Base-by-base conservation (phyloP, 176 grass and related monocot genomes). In the Tillandsia leiboldiana region DNA sequence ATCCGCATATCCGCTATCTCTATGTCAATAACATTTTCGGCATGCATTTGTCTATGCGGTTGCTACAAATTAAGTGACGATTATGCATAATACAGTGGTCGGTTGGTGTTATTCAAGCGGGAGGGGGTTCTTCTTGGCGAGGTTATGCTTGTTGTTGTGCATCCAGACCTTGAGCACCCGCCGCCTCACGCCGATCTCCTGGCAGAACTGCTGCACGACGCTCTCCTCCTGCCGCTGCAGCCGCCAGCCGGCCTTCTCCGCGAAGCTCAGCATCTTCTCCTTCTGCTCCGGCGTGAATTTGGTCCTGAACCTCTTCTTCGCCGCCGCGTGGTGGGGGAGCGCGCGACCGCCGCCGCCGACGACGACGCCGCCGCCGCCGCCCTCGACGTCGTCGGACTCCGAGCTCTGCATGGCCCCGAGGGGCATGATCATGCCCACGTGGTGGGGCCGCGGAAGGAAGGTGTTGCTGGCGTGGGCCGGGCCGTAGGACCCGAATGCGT, bases 121-220 rank as follows among this genome's bases (percentile, higher is more conserved):
- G 15, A 61, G 56, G 22, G 56, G 56, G 56, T 20, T 61, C 56
- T 61, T 61, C 56, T 61, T 61, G n/a, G 56, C 56, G 8, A 61
- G 15, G 22, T n/a, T 87, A 81, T 99, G 95, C 84, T 99, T 99
- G 82, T 99, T 99, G 90, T 99, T 99, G 83, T 94, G 95, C 95
- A 99, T 99, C 95, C 95, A 99, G 10, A 99, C 90, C 80, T 99
- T 99, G 77, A 99, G 56, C 17, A 61, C 56, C 22, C 56, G 15
- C 56, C 56, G 15, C 56, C 10, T 61, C 17, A 61, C 13, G 2
- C 56, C 56, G 22, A 61, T 61, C 56, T 61, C 56, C 56, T 61
- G 56, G 15, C 56, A 61, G 56, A 61, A 61, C 4, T 61, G 56
- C 56, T 61, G 56, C 56, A 61, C 56, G 8, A 61, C 56, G 10